phyloP scores from a whole-genome alignment of 257 asterid species.

The Forsythia suspensa region DNA sequence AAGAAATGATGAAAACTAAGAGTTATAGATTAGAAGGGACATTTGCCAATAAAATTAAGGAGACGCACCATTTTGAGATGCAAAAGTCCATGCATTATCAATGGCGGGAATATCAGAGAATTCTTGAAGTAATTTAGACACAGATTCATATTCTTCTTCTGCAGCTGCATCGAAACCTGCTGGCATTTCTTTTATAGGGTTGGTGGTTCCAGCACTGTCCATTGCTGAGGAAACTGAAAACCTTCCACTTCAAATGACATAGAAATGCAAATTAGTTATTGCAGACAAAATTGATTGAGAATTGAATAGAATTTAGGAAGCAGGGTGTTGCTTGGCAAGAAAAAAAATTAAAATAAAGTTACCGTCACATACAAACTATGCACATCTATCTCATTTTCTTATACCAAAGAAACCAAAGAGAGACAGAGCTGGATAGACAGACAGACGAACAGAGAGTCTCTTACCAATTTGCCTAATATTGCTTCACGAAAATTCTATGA shows the following conservation, averaged over 20 bases:
- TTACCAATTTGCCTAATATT: background rate
- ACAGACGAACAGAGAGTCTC: background rate
- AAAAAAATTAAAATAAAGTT: background rate
- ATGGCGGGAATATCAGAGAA: conserved; percentile 65
- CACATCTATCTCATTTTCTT: background rate
- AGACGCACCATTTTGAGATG: conserved; percentile 55
- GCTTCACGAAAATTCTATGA: background rate
- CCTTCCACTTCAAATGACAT: conserved; percentile 20
- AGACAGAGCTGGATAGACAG: background rate
- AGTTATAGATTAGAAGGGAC: background rate
- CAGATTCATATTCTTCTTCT: conserved; percentile 58
- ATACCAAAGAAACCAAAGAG: background rate
- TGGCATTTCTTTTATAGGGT: conserved; percentile 34
- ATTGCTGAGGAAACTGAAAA: conserved; percentile 38
- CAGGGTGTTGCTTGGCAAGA: conserved; percentile 11
- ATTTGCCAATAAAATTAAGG: conserved; percentile 1
- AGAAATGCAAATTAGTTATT: conserved; percentile 7
- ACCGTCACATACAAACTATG: background rate
- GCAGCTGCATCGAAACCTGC: conserved; percentile 38
- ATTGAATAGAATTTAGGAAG: conserved; percentile 5
- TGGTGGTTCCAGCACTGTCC: conserved; percentile 46
- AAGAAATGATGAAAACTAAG: background rate
- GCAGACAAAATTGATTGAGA: background rate
- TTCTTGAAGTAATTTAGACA: conserved; percentile 65
- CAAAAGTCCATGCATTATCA: conserved; percentile 92